Base-by-base conservation (phyloP, 305 asterid genomes). In the Caryopteris hybrid region DNA sequence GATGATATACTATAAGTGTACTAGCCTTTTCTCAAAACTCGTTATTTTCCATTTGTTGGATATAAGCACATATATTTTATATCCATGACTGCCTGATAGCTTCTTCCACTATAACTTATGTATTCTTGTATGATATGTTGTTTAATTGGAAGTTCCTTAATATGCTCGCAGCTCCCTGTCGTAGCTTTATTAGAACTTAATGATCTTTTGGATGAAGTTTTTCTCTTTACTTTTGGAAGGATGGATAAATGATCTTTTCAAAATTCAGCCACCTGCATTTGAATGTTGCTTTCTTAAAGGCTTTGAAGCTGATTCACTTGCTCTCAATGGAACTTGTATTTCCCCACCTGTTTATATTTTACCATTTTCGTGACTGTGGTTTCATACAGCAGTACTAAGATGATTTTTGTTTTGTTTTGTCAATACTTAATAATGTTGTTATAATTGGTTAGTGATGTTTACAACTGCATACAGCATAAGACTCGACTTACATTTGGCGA, bases 61-160 rank as follows among this genome's bases (percentile, higher is more conserved):
- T 59, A 20, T 23, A 17, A 45, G 25, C 20, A 43, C 65, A 43
- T 41, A 5, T 55, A 56, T 36, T 62, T 55, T 51, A 54, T 33
- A 18, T 45, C 41, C 66, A 61, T 68, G 63, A 68, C 60, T 33
- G 57, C 63, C 55, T 58, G 33, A 38, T 34, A 13, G 41, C 51
- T 39, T 64, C 27, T 72, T 57, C 29, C 13, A 14, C 36, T 31
- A 2, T 61, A 70, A n/a, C 25, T 4, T 4, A 25, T 29, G 34
- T 50, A 48, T 31, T 53, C 11, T 58, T 36, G 54, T 41, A 42
- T 61, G 38, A 12, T 23, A 14, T 12, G 29, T n/a, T 22, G 55
- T 61, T 25, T 14, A 23, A 42, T n/a, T 46, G 36, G n/a, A 25
- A 36, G 31, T 25, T 23, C 41, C 16, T n/a, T 48, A 14, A 8